Evolutionary conservation across 306 rosid genomes (phyloP), one percentile per base, ranked within the genome.

Genomic region (Begonia loranthoides): DNA sequence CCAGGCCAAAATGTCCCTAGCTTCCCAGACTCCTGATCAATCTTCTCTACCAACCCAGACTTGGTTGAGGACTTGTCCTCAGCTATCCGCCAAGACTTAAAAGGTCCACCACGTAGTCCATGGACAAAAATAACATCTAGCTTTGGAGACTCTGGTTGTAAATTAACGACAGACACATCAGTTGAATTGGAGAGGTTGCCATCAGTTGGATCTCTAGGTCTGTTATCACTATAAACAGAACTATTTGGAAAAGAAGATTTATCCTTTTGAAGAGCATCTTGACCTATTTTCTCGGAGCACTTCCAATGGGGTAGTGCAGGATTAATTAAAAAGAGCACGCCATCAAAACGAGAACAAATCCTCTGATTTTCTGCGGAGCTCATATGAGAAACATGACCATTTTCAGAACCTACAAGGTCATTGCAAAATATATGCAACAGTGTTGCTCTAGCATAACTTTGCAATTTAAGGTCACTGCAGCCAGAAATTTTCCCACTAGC

Each of bases 1-100:
- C 95, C 81, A 17, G 97, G 97, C 97, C 97, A 90, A 65, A 90
- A 90, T 62, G 95, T 85, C 60, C 97, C 95, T 15, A 61, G 77
- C 83, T 80, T 90, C 71, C 97, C 95, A 51, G 97, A 87, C 70
- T 82, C 94, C 88, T 82, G 82, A 45, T 90, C 95, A 74, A 90
- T 82, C 87, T 86, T 90, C 74, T 90, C 97, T 61, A 90, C 92
- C 66, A 90, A 71, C 63, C 78, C 70, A 74, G 87, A 73, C 54
- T 63, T 70, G 48, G 94, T 78, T 60, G 92, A 86, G 65, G 94
- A 72, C 69, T 86, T 90, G 65, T 78, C 87, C 60, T 90, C 97
- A 13, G 97, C 64, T 55, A 90, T 86, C 56, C 97, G 95, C 97
- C 97, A 90, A 36, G 88, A 72, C 72, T 78, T 90, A 65, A 53